phyloP scores from a whole-genome alignment of 1,284 basidiomycete species.

The Lignosus rhinocerotis region DNA sequence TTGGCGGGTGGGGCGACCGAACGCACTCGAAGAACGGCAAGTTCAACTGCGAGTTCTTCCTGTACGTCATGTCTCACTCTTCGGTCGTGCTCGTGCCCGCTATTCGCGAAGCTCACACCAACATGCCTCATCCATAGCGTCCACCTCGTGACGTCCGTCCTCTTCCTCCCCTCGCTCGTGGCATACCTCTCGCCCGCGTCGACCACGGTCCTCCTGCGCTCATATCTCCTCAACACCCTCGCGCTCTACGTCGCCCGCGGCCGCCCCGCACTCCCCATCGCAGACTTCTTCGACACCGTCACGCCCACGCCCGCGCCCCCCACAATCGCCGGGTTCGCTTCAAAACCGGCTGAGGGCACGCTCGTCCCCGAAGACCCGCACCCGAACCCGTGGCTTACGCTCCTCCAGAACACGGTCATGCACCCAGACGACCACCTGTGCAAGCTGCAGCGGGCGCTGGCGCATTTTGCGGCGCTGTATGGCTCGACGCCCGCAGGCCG shows the following conservation, averaged over 20 bases:
- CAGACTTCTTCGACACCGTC: slow-evolving; percentile 36
- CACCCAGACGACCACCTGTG: slow-evolving; percentile 63
- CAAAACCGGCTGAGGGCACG: slow-evolving; percentile 32
- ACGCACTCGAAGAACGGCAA: slow-evolving; percentile 13
- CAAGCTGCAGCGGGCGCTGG: slow-evolving; percentile 60
- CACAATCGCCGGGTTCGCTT: slow-evolving; percentile 44
- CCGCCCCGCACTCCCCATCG: slow-evolving; percentile 34
- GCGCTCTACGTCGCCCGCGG: slow-evolving; percentile 41
- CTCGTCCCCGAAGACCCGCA: slow-evolving; percentile 35
- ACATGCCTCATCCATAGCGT: slow-evolving; percentile 30
- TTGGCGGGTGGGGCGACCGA: slow-evolving; percentile 36
- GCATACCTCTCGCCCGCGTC: slow-evolving; percentile 22
- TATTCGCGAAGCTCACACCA: background rate
- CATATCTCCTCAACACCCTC: slow-evolving; percentile 39
- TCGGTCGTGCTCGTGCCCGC: background rate
- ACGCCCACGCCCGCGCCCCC: slow-evolving; percentile 20
- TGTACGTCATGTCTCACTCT: slow-evolving; percentile 14
- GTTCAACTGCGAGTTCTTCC: slow-evolving; percentile 43
- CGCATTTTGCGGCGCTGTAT: slow-evolving; percentile 52
- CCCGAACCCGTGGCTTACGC: slow-evolving; percentile 58
- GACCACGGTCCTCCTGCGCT: slow-evolving; percentile 34
- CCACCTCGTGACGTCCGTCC: slow-evolving; percentile 47
- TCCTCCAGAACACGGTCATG: slow-evolving; percentile 48
- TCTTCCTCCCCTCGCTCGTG: slow-evolving; percentile 42
- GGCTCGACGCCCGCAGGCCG: slow-evolving; percentile 51